Evolutionary conservation across 352 stramenopile genomes (phyloP).

Genomic region (Phytophthora megakarya): DNA sequence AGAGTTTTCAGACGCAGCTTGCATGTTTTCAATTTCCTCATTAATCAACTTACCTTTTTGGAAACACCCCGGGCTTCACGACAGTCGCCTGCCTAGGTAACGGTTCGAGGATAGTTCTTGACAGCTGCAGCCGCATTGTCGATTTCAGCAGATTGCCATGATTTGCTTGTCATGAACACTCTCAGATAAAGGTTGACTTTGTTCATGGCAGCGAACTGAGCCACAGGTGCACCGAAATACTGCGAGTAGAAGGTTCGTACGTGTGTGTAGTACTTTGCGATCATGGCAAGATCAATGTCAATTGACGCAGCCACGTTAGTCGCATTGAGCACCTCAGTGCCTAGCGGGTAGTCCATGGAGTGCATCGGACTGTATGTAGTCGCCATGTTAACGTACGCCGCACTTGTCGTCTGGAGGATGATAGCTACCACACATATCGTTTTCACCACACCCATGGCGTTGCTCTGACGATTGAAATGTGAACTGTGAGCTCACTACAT

Average conservation of each 20-base stretch:
- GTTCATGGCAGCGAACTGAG: slow-evolving; percentile 49
- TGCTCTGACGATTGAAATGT: background rate
- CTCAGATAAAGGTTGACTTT: slow-evolving; percentile 62
- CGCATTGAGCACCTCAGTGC: slow-evolving; percentile 20
- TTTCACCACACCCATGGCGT: background rate
- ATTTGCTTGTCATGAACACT: slow-evolving; percentile 55
- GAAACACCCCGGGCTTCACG: background rate
- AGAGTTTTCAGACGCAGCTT: too few species aligned
- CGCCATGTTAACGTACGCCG: slow-evolving; percentile 35
- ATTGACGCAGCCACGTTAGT: slow-evolving; percentile 35
- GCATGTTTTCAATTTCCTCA: background rate
- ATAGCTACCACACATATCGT: background rate
- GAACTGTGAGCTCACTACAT: background rate
- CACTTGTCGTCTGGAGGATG: background rate
- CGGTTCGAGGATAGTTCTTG: slow-evolving; percentile 46
- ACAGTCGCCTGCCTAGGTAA: too few species aligned
- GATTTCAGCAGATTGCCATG: slow-evolving; percentile 50
- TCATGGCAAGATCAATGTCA: slow-evolving; percentile 51
- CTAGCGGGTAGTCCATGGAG: slow-evolving; percentile 52
- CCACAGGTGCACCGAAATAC: slow-evolving; percentile 48
- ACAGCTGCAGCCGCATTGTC: slow-evolving; percentile 46
- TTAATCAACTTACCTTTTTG: background rate
- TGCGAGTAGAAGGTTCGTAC: slow-evolving; percentile 66
- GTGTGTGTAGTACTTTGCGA: slow-evolving; percentile 46
- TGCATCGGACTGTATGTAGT: slow-evolving; percentile 65